These are phyloP conservation scores for Anthracocystis walkeri DNA, from an alignment of 1,284 basidiomycete species.

Conservation along the genomic window DNA sequence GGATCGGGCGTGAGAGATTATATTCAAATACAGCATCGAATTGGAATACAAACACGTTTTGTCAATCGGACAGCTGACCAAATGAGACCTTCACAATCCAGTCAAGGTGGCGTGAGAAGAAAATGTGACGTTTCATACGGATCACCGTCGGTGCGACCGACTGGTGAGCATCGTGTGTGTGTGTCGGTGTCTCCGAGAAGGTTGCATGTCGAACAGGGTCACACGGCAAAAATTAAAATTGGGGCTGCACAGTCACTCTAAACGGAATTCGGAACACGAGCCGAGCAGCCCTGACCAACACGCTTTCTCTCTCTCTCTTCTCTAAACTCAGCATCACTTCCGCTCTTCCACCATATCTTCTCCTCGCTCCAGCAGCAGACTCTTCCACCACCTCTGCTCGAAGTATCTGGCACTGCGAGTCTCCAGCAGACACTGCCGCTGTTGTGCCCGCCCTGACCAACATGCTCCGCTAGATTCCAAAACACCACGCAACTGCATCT, in stretches of 20 bases:
- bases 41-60: background rate
- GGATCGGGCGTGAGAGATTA: slow-evolving; percentile 37
- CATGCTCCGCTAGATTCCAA: slow-evolving; percentile 7
- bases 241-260: slow-evolving; percentile 3
- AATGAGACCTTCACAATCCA: too few relatives aligned
- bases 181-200: background rate
- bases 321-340: background rate
- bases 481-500: background rate
- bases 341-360: slow-evolving; percentile 1
- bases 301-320: background rate
- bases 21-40: background rate
- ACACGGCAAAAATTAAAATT: background rate
- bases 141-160: slow-evolving; percentile 1
- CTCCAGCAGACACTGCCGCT: background rate
- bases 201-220: too few relatives aligned
- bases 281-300: background rate
- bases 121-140: background rate
- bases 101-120: background rate
- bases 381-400: background rate
- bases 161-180: background rate
- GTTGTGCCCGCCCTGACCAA: background rate
- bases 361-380: background rate
- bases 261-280: background rate
- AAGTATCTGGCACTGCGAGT: background rate
- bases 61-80: background rate